Conservation (phyloP, 768 basidiomycete species). For the Daedaleopsis nitida region DNA sequence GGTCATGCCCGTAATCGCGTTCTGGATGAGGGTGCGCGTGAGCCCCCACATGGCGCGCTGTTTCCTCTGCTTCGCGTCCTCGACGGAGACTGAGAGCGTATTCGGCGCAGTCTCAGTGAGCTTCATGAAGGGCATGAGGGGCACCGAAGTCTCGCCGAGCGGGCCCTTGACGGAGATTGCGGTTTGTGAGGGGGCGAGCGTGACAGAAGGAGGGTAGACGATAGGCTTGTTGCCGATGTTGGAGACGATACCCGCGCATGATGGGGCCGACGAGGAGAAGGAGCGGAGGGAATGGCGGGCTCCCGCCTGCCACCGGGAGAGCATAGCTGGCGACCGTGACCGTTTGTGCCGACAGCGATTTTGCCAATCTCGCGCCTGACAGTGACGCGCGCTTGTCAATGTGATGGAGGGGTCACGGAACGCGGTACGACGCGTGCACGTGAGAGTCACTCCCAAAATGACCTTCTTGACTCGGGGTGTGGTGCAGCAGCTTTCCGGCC, state of each 20-base stretch:
- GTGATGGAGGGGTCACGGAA: slow-evolving; percentile 10
- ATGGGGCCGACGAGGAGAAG: slow-evolving; percentile 52
- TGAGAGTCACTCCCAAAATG: slow-evolving; percentile 19
- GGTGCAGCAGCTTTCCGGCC: slow-evolving; percentile 8
- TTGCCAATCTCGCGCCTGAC: slow-evolving; percentile 2
- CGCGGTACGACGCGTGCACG: slow-evolving; percentile 22
- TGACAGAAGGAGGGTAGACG: slow-evolving; percentile 54
- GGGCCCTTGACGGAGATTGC: slow-evolving; percentile 59
- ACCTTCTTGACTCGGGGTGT: slow-evolving; percentile 15
- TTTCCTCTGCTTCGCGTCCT: slow-evolving; percentile 66
- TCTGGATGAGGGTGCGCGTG: slow-evolving; percentile 84
- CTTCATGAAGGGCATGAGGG: slow-evolving; percentile 49
- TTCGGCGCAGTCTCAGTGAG: slow-evolving; percentile 37
- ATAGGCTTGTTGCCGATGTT: slow-evolving; percentile 52
- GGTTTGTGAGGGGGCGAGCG: slow-evolving; percentile 37
- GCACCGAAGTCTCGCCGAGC: slow-evolving; percentile 50
- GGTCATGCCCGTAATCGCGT: slow-evolving; percentile 89
- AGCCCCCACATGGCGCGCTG: slow-evolving; percentile 97
- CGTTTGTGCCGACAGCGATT: background rate
- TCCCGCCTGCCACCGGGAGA: slow-evolving; percentile 16
- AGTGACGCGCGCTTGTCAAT: background rate
- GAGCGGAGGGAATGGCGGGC: slow-evolving; percentile 31
- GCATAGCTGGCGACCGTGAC: slow-evolving; percentile 9
- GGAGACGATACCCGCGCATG: slow-evolving; percentile 34
- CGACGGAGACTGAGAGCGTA: slow-evolving; percentile 42